Evolutionary conservation across 2,329 filamentous ascomycete genomes (phyloP).

Genomic region (Ophiostoma fasciatum): DNA sequence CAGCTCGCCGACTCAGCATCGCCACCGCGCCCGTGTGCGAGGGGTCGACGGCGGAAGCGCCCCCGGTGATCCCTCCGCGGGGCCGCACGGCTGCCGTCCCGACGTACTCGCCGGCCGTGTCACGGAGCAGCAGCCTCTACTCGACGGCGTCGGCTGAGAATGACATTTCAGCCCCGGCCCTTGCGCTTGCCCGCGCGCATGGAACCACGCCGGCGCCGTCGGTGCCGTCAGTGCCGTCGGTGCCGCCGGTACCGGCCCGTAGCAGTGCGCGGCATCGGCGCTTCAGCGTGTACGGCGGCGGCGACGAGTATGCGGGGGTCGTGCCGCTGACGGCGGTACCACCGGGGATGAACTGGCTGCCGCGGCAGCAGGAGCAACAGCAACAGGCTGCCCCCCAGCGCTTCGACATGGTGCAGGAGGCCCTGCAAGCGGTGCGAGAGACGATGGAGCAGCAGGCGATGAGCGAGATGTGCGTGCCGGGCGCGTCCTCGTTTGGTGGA

Average conservation of each 20-base stretch:
- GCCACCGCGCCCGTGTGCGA: background rate
- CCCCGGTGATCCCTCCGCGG: slow-evolving; percentile 4
- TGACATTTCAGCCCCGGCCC: background rate
- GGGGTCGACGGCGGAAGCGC: too few species aligned
- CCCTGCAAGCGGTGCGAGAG: slow-evolving; percentile 4
- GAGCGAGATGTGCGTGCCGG: too few species aligned
- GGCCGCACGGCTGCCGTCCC: background rate
- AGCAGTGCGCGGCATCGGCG: slow-evolving; percentile 7
- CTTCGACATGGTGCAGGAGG: slow-evolving; percentile 7
- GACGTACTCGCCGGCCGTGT: background rate
- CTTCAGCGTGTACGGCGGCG: slow-evolving; percentile 10
- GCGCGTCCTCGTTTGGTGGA: too few species aligned
- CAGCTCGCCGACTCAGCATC: too few species aligned
- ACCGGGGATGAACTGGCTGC: background rate
- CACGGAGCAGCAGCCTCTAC: slow-evolving; percentile 8
- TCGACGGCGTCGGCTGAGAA: slow-evolving; percentile 1
- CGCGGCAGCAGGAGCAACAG: background rate
- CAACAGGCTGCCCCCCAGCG: slow-evolving; percentile 1
- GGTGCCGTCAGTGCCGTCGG: background rate
- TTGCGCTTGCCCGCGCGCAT: too few species aligned
- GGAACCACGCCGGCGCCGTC: too few species aligned
- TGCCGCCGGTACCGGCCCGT: slow-evolving; percentile 3
- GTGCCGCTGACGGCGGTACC: background rate
- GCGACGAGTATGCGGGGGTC: slow-evolving; percentile 6
- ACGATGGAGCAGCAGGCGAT: slow-evolving; percentile 2